Evolutionary conservation across 768 basidiomycete genomes (phyloP).

Genomic region (Trichaptum fuscoviolaceum): DNA sequence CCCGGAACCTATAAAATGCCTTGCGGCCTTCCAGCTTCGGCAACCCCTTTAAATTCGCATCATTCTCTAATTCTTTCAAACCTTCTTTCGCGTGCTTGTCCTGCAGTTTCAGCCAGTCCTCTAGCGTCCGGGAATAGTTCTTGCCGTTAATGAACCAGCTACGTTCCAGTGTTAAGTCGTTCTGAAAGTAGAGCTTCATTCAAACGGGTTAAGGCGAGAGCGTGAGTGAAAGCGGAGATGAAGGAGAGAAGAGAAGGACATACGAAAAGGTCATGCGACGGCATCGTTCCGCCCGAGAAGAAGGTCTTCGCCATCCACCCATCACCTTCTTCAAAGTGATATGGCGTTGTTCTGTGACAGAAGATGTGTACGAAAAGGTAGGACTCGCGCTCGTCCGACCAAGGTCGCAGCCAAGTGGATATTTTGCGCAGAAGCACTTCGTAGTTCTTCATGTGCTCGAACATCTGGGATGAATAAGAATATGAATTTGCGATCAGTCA

Average conservation of each 20-base stretch:
- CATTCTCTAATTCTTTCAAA: slow-evolving; percentile 41
- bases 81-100: slow-evolving; percentile 47
- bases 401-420: slow-evolving; percentile 57
- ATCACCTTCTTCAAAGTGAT: slow-evolving; percentile 64
- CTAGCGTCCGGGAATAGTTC: slow-evolving; percentile 59
- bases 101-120: slow-evolving; percentile 60
- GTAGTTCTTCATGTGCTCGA: slow-evolving; percentile 78
- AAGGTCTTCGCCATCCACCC: slow-evolving; percentile 76
- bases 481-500: not conserved
- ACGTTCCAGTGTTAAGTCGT: slow-evolving; percentile 49
- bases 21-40: slow-evolving; percentile 47
- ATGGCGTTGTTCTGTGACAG: slow-evolving; percentile 56
- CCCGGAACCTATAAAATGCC: slow-evolving; percentile 58
- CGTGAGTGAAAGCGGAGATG: not conserved
- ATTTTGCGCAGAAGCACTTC: slow-evolving; percentile 54
- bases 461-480: slow-evolving; percentile 41
- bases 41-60: slow-evolving; percentile 42
- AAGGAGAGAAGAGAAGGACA: slow-evolving; percentile 14
- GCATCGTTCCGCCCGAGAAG: slow-evolving; percentile 75
- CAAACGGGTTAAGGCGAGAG: not conserved
- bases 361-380: slow-evolving; percentile 69
- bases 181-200: slow-evolving; percentile 55
- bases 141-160: slow-evolving; percentile 61
- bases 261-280: slow-evolving; percentile 57
- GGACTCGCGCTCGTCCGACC: slow-evolving; percentile 28